Percentiles rank a stretch among this genome's conserved stretches.
phyloP scores from a whole-genome alignment of 2,329 filamentous ascomycete genomes.

The Drechslera avenae region DNA sequence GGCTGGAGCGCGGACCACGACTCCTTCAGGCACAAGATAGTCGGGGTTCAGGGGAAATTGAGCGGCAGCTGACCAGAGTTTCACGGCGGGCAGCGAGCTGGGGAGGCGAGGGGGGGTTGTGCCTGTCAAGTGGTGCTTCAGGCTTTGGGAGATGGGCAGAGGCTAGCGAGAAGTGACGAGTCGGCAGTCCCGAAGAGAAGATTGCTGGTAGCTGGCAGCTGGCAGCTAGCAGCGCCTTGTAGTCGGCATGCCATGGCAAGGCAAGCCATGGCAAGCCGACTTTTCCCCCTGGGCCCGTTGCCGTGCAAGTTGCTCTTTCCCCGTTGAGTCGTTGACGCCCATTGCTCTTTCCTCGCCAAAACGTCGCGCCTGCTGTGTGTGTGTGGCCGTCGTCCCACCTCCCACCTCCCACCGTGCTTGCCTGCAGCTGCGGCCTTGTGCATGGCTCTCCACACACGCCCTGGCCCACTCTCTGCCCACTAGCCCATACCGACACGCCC shows the following conservation, averaged over 20 bases:
- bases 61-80: slow-evolving; percentile 20
- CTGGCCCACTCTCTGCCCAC: slow-evolving; percentile 2
- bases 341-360: neutral
- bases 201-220: too few species aligned
- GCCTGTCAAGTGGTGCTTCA: neutral
- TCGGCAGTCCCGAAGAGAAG: too few species aligned
- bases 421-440: slow-evolving; percentile 5
- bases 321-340: neutral
- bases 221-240: too few species aligned
- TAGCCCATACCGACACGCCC: slow-evolving; percentile 10
- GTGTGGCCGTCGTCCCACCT: too few species aligned
- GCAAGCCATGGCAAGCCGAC: too few species aligned
- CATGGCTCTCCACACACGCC: slow-evolving; percentile 6
- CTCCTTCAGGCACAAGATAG: slow-evolving; percentile 9
- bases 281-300: too few species aligned
- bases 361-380: neutral
- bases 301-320: too few species aligned
- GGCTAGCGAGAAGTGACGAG: too few species aligned
- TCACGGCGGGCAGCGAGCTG: slow-evolving; percentile 5
- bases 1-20: slow-evolving; percentile 1
- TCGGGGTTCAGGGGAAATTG: slow-evolving; percentile 17
- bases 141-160: too few species aligned
- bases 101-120: too few species aligned
- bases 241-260: too few species aligned
- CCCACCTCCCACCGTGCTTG: neutral